Percentiles rank a stretch among this genome's conserved stretches.
Evolutionary conservation across 345 rosid genomes (phyloP).

Genomic region (Aegle marmelos): DNA sequence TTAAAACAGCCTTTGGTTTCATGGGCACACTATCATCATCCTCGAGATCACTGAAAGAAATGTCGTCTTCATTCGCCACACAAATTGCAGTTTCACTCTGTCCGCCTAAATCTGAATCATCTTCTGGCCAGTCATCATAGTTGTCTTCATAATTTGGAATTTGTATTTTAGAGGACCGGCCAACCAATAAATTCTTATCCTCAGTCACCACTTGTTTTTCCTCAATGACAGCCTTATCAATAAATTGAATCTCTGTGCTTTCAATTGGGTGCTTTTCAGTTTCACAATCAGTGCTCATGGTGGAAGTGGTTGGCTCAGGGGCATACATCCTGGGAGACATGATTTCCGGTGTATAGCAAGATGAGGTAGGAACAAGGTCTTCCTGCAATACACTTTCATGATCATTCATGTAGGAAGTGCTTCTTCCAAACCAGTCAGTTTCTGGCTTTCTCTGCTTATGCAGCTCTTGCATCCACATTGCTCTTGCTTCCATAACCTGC

Average conservation of each 20-base stretch:
- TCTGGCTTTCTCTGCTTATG: slow-evolving; percentile 55
- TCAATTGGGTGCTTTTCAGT: slow-evolving; percentile 57
- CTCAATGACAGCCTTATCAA: slow-evolving; percentile 64
- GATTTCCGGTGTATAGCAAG: slow-evolving; percentile 26
- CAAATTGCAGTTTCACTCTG: slow-evolving; percentile 25
- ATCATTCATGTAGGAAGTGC: slow-evolving; percentile 26
- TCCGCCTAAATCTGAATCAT: slow-evolving; percentile 50
- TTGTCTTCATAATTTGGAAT: slow-evolving; percentile 55
- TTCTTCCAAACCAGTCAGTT: slow-evolving; percentile 43
- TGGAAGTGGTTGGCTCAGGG: slow-evolving; percentile 35
- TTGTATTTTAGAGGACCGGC: slow-evolving; percentile 35
- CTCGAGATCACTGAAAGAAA: slow-evolving; percentile 95
- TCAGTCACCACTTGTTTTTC: slow-evolving; percentile 41
- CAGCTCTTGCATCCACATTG: slow-evolving; percentile 69
- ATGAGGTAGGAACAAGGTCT: slow-evolving; percentile 25
- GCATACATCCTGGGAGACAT: slow-evolving; percentile 25
- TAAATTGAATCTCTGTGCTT: slow-evolving; percentile 44
- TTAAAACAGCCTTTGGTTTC: slow-evolving; percentile 35
- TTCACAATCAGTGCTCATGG: slow-evolving; percentile 41
- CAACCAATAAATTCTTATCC: slow-evolving; percentile 28
- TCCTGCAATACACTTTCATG: slow-evolving; percentile 20
- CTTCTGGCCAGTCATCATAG: slow-evolving; percentile 82
- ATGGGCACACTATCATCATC: slow-evolving; percentile 41
- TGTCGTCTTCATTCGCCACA: slow-evolving; percentile 68
- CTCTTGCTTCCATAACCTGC: slow-evolving; percentile 84